Base-by-base conservation (phyloP, 805 yeast species). In the Ogataea paraovalis region DNA sequence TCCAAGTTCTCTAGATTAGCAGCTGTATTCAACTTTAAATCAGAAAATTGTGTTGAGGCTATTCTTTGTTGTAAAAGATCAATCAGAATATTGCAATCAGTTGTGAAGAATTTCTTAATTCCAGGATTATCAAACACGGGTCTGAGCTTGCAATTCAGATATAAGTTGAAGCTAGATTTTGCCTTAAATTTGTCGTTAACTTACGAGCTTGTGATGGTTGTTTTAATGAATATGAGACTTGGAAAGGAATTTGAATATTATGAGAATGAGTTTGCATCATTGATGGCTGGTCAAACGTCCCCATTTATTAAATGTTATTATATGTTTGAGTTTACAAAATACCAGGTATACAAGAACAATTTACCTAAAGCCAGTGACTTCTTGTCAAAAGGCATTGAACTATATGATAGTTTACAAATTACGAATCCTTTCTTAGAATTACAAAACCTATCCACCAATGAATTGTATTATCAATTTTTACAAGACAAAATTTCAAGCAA, bases 181-280 rank as follows among this genome's bases (percentile, higher is more conserved):
- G 60, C 74, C 0, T 49, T 47, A 1, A 52, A 60, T 13, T 57
- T 80, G 30, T 56, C 71, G 12, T 55, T 61, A 4, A 54, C 76
- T 2, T 79, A 78, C 52, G 61, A 65, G 6, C 46, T 48, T 2
- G 62, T 79, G 22, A 64, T 80, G 20, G 60, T 68, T 3, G 56
- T 69, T 0, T 69, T 73, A 45, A 63, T 71, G 14, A 74, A 71
- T 33, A 58, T 79, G 34, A 90, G 91, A 0, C 57, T 82, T 2
- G 66, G 81, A 0, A 79, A 78, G 51, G 89, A 85, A 46, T 73
- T 82, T 41, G 72, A 74, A 2, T 80, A 72, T 57, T 84, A 75
- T 61, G 52, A 73, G 3, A 67, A 68, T 5, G 91, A 85, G 54
- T 67, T 78, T 33, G 62, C 65, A 5, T 69, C 66, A 32, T 57